Base-by-base conservation (phyloP, 805 yeast species). In the Metschnikowia baotianmanensis region DNA sequence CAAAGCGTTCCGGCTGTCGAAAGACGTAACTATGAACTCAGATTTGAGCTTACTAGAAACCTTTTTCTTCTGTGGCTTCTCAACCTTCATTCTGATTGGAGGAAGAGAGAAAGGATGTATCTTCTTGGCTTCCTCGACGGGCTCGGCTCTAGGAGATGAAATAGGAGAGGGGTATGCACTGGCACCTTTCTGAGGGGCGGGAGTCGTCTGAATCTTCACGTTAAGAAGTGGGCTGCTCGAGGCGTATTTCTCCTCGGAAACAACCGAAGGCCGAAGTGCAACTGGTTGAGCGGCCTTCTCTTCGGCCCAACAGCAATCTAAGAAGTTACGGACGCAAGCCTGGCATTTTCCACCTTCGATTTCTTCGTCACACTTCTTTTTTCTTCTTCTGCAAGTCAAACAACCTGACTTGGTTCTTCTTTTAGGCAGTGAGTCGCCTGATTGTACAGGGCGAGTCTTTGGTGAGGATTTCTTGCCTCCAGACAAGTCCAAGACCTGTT, bases 371-470 rank as follows among this genome's bases (percentile, higher is more conserved):
- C 86, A 80, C 63, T 80, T 80, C 63, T 81, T 72, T 61, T 80
- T 81, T 52, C 84, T 71, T 46, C 74, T 71, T 38, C 85, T 69
- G 57, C 87, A 81, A 34, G 80, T 78, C 46, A 78, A 65, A 51
- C 55, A 52, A 7, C 55, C 50, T 6, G 52, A 47, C 44, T 48
- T 52, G 34, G 53, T 48, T 47, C 52, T 47, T 39, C 40, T 55
- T 37, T 51, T 56, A 23, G 55, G 46, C 16, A 48, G 6, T 6
- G 35, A 19, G 29, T 40, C 31, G 19, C 30, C 35, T 6, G 40
- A 13, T 9, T 43, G 38, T 13, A 34, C 36, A 21, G 32, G 31
- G 18, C 40, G 33, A 21, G 38, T 27, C 22, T 39, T 36, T 13
- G 37, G 52, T 23, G 39, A 35, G 28, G 45, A 37, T 25, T 35